phyloP scores from a whole-genome alignment of 1,284 basidiomycete species.

The Austroboletus niveus region DNA sequence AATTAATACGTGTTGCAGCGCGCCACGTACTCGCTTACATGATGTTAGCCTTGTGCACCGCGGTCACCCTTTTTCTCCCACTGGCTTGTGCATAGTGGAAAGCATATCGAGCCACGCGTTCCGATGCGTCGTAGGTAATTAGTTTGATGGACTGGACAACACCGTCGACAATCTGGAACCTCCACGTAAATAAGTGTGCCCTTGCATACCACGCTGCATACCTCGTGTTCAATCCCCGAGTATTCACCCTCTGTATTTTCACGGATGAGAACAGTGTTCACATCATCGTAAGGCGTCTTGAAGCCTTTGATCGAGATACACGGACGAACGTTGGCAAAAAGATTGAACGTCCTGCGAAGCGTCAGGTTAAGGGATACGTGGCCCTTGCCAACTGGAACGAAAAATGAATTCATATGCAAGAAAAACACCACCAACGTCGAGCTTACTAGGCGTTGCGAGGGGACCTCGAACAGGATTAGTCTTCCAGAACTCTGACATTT shows the following conservation, averaged over 20 bases:
- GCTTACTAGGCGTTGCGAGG: constrained; percentile 87
- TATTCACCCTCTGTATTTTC: constrained; percentile 99
- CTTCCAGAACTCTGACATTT: constrained; percentile 3
- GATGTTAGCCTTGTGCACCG: constrained; percentile 99
- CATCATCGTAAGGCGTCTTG: constrained; percentile 98
- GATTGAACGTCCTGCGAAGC: constrained; percentile 93
- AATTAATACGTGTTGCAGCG: constrained; percentile 12
- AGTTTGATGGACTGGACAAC: constrained; percentile 99
- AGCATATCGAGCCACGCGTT: constrained; percentile 97
- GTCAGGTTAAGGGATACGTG: constrained; percentile 99
- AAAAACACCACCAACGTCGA: neutral
- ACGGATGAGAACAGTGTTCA: constrained; percentile 97
- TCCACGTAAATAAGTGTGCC: constrained; percentile 12
- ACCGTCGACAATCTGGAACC: constrained; percentile 81
- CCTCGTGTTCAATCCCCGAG: constrained; percentile 98
- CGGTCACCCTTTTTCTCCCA: constrained; percentile 91
- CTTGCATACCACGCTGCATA: constrained; percentile 29
- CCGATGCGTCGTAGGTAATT: constrained; percentile 98
- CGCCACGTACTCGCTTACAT: constrained; percentile 58
- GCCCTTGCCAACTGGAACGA: constrained; percentile 85
- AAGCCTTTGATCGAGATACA: constrained; percentile 95
- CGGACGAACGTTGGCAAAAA: constrained; percentile 98
- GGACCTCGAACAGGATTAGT: constrained; percentile 55
- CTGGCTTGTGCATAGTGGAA: constrained; percentile 95
- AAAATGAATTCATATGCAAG: constrained; percentile 7